Evolutionary conservation across 176 grass and related monocot genomes (phyloP), one percentile per base, ranked within the genome.

Genomic region (Oryza rufipogon): DNA sequence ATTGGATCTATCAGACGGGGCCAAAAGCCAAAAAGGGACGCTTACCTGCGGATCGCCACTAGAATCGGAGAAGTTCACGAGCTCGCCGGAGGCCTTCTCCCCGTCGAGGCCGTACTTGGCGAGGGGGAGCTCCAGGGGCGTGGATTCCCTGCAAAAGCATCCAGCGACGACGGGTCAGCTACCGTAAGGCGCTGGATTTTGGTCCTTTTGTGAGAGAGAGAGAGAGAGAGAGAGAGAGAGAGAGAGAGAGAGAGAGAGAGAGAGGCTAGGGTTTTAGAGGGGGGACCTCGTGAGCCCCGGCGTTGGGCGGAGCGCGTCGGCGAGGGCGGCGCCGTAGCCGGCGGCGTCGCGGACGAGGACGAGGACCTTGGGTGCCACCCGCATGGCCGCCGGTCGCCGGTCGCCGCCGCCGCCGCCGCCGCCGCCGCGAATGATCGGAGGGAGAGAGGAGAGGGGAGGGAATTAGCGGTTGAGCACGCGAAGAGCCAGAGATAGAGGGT

Each of bases 51-150:
- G 90, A 58, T 86, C 83, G 44, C 88, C 92, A 86, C 8, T 61
- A 14, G 81, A 77, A 83, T 94, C 84, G 22, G 89, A 32, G 83
- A 97, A 94, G 65, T 84, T 89, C 15, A 97, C 60, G 68, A 97
- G 65, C 77, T 94, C 92, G 70, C 70, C 90, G 2, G 81, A 84
- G 10, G 91, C 92, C 78, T 89, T 86, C 48, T 74, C 73, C 39
- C 69, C 66, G 12, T 20, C 28, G 41, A 88, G 79, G 44, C 86
- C 86, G 46, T 97, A 94, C 66, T 89, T 97, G 6, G 38, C 49
- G 13, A 97, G 78, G 33, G 92, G 49, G 16, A 94, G 54, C 64
- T 91, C 84, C 51, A 97, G 91, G 13, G 88, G 84, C 7, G 78
- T 63, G 46, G 79, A 76, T 11, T 81, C 92, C 78, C 95, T 97